phyloP scores from a whole-genome alignment of 208 protist species.

The Acanthamoeba sp. region DNA sequence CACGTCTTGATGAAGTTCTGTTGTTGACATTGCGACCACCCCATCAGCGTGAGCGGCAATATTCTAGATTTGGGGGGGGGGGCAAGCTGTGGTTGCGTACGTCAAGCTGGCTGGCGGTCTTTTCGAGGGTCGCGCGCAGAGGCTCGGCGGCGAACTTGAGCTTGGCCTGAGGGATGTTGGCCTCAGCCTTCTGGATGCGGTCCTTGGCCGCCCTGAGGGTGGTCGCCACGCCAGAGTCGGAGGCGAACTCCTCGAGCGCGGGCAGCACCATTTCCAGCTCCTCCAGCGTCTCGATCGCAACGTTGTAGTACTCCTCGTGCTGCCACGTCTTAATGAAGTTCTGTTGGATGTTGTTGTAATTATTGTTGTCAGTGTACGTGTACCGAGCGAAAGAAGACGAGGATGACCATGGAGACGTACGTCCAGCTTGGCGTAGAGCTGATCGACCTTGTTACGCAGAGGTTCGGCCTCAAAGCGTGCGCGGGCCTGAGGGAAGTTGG shows the following conservation, averaged over 20 bases:
- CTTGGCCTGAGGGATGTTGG: constrained; percentile 53
- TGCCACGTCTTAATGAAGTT: constrained; percentile 72
- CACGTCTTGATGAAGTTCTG: constrained; percentile 63
- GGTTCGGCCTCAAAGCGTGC: constrained; percentile 66
- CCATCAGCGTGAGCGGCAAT: too few relatives aligned
- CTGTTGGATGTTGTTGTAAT: constrained; percentile 27
- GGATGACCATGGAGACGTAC: not conserved
- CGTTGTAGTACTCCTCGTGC: constrained; percentile 62
- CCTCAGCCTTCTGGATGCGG: not conserved
- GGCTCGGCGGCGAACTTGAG: constrained; percentile 60
- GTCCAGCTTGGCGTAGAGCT: constrained; percentile 58
- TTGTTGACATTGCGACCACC: too few relatives aligned
- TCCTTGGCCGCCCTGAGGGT: not conserved
- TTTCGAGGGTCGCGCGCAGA: not conserved
- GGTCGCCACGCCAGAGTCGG: constrained; percentile 3
- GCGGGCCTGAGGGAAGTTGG: constrained; percentile 51
- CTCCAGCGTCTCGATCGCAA: constrained; percentile 10
- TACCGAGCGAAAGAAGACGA: not conserved
- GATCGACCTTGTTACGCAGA: constrained; percentile 17
- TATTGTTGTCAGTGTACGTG: not conserved
- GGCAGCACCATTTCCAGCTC: constrained; percentile 25
- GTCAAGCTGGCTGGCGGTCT: constrained; percentile 12
- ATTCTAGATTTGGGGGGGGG: too few relatives aligned
- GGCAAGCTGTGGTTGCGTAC: not conserved
- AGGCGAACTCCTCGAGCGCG: constrained; percentile 56